A percentile compares a stretch with the other conserved stretches of the same genome.
These are phyloP conservation scores for Dactylellina cionopaga DNA, from an alignment of 2,329 filamentous ascomycete species.

Conservation along the genomic window DNA sequence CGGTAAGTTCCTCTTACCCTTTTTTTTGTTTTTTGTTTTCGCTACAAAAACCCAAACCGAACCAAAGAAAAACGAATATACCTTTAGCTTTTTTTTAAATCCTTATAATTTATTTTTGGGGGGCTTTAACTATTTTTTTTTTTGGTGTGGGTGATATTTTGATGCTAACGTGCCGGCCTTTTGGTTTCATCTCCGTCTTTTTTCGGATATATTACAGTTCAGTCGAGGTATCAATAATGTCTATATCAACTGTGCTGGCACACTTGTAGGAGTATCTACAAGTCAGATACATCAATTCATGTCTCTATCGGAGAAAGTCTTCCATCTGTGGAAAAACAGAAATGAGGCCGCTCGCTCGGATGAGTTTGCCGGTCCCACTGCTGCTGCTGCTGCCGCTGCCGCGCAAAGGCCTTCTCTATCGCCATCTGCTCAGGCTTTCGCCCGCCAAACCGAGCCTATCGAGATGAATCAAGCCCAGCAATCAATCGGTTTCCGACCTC, in stretches of 20 bases:
- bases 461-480: no score
- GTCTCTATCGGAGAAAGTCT: slow-evolving; percentile 37
- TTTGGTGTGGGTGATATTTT: neutral
- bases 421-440: no score
- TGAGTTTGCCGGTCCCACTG: neutral
- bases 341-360: slow-evolving; percentile 30
- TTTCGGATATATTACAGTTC: slow-evolving; percentile 5
- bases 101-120: no score
- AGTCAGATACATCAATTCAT: slow-evolving; percentile 35
- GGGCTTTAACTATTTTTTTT: neutral
- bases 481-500: no score
- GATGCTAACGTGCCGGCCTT: neutral
- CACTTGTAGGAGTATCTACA: slow-evolving; percentile 23
- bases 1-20: slow-evolving; percentile 15
- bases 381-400: neutral
- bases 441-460: no score
- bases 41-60: no score
- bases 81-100: neutral
- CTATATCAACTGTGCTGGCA: slow-evolving; percentile 40
- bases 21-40: no score
- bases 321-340: slow-evolving; percentile 38
- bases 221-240: slow-evolving; percentile 19
- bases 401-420: no score
- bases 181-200: neutral
- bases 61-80: no score